A percentile compares a stretch with the other conserved stretches of the same genome.
Evolutionary conservation across 495 filamentous ascomycete species (phyloP).

Genomic region (Venustampulla echinocandica): DNA sequence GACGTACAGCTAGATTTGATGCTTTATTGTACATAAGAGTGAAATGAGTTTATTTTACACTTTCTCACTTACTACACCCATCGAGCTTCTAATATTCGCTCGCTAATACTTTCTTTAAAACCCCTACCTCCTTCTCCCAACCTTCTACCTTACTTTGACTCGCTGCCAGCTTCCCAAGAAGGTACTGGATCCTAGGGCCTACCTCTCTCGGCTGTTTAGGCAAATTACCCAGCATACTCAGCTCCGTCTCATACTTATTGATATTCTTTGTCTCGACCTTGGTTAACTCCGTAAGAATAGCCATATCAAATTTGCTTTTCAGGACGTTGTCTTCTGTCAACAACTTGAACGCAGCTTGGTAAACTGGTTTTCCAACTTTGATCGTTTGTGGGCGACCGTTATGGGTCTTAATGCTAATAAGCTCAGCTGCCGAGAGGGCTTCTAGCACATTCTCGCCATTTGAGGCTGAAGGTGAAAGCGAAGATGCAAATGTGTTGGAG

Average conservation of each 20-base stretch:
- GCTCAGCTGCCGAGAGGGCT: conserved; percentile 75
- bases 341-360: conserved; percentile 67
- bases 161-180: conserved; percentile 59
- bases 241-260: conserved; percentile 70
- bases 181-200: conserved; percentile 52
- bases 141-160: conserved; percentile 68
- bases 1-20: no score
- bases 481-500: conserved; percentile 57
- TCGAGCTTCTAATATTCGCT: conserved; percentile 22
- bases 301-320: conserved; percentile 63
- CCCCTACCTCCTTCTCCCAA: conserved; percentile 64
- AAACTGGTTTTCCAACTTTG: conserved; percentile 79
- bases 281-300: conserved; percentile 54
- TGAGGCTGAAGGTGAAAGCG: conserved; percentile 30
- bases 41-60: no score
- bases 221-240: conserved; percentile 52
- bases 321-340: conserved; percentile 66
- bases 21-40: no score
- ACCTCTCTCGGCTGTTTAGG: conserved; percentile 57
- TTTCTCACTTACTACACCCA: no score
- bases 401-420: conserved; percentile 65
- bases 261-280: conserved; percentile 67
- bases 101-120: conserved; percentile 51
- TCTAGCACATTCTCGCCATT: conserved; percentile 64
- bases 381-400: conserved; percentile 71